Evolutionary conservation across 192 early-diverging fungal genomes (phyloP).

Genomic region (Rhizophagus clarus): DNA sequence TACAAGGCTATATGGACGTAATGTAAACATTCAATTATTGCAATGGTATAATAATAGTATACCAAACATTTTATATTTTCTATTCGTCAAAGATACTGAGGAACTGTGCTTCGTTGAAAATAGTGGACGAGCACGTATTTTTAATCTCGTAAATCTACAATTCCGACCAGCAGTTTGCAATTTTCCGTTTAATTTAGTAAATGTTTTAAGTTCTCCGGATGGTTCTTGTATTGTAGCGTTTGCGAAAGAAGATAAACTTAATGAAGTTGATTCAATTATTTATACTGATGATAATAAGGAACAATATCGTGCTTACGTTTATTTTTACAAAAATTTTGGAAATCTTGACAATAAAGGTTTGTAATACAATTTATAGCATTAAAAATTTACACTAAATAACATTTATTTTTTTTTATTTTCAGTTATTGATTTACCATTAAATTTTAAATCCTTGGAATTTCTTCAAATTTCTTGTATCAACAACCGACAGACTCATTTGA

Average conservation of each 20-base stretch:
- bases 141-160: neutral
- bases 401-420: neutral
- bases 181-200: neutral
- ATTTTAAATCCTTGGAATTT: neutral
- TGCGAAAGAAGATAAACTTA: neutral
- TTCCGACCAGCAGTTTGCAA: slow-evolving; percentile 16
- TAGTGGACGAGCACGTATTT: slow-evolving; percentile 17
- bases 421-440: neutral
- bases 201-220: slow-evolving; percentile 13
- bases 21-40: slow-evolving; percentile 20
- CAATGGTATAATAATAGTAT: slow-evolving; percentile 19
- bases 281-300: too few species aligned
- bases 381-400: neutral
- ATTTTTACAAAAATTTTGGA: slow-evolving; percentile 4
- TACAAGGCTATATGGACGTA: neutral
- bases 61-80: slow-evolving; percentile 10
- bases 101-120: slow-evolving; percentile 24
- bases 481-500: neutral
- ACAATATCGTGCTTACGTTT: neutral
- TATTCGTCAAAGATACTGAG: slow-evolving; percentile 28
- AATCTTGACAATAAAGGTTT: neutral
- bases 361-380: neutral
- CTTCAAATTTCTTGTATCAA: neutral
- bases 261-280: neutral
- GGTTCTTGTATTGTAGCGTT: slow-evolving; percentile 33